phyloP scores from a whole-genome alignment of 2,329 filamentous ascomycete species.

The Coniella vitis region DNA sequence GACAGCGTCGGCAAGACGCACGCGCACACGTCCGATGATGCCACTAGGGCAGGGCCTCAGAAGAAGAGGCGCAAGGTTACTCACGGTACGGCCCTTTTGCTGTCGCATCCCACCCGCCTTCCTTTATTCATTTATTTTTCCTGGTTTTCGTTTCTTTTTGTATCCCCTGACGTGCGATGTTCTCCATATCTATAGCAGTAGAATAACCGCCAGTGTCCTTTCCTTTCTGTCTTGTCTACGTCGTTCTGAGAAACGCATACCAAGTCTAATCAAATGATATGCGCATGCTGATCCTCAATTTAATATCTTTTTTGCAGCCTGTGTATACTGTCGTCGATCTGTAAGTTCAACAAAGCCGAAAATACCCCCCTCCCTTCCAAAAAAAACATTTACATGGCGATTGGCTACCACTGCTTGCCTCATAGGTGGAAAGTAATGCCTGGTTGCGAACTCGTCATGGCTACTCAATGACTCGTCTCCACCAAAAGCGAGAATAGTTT shows the following conservation, averaged over 20 bases:
- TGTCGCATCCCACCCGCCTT: slow-evolving; percentile 9
- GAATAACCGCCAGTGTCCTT: not conserved
- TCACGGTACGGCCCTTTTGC: slow-evolving; percentile 57
- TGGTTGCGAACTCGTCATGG: slow-evolving; percentile 15
- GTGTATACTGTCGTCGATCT: slow-evolving; percentile 84
- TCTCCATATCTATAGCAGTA: no score
- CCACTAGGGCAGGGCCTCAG: slow-evolving; percentile 43
- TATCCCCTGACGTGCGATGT: no score
- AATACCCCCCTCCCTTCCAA: slow-evolving; percentile 7
- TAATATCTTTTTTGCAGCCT: slow-evolving; percentile 55
- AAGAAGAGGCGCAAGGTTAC: slow-evolving; percentile 88
- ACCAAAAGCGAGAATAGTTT: not conserved
- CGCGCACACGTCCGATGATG: slow-evolving; percentile 25
- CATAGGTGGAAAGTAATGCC: slow-evolving; percentile 16
- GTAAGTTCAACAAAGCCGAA: slow-evolving; percentile 52
- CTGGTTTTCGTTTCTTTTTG: no score
- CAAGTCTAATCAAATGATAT: slow-evolving; percentile 20
- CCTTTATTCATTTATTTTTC: not conserved
- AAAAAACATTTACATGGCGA: slow-evolving; percentile 17
- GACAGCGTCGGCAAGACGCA: slow-evolving; percentile 16
- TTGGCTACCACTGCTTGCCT: slow-evolving; percentile 15
- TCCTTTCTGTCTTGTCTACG: slow-evolving; percentile 1
- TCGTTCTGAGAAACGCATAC: slow-evolving; percentile 18
- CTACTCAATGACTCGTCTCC: not conserved
- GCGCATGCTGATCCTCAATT: slow-evolving; percentile 22